Percentiles rank a stretch among this genome's conserved stretches.
phyloP scores from a whole-genome alignment of 2,329 filamentous ascomycete genomes.

The Nothopassalora personata region DNA sequence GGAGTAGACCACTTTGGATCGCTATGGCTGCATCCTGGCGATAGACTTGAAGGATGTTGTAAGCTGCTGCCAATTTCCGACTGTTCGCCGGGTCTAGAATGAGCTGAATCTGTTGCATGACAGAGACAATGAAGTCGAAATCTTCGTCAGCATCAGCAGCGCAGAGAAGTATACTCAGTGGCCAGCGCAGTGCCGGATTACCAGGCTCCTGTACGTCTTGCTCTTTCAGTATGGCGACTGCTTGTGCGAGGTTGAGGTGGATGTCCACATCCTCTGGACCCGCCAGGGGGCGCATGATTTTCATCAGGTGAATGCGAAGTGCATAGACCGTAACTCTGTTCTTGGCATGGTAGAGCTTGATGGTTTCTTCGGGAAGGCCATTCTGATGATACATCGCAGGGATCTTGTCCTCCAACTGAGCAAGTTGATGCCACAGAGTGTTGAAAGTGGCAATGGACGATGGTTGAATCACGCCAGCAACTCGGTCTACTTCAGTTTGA shows the following conservation, averaged over 20 bases:
- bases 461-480: background rate
- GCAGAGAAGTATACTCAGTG: constrained; percentile 15
- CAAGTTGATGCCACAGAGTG: constrained; percentile 2
- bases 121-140: constrained; percentile 2
- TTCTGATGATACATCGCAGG: constrained; percentile 2
- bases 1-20: background rate
- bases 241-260: background rate
- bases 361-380: background rate
- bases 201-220: constrained; percentile 9
- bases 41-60: background rate
- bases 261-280: constrained; percentile 1
- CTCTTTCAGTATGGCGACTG: constrained; percentile 2
- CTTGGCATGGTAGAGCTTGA: constrained; percentile 14
- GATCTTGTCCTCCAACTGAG: constrained; percentile 2
- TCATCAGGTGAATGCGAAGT: constrained; percentile 11
- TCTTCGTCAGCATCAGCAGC: constrained; percentile 9
- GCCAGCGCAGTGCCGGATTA: constrained; percentile 17
- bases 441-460: background rate
- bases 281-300: constrained; percentile 5
- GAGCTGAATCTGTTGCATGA: constrained; percentile 10
- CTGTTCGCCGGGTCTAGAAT: constrained; percentile 13
- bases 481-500: background rate
- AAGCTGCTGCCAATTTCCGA: constrained; percentile 7
- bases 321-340: constrained; percentile 8
- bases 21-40: background rate